Percentiles rank a stretch among this genome's conserved stretches.
phyloP scores from a whole-genome alignment of 306 rosid species.

The Castanopsis chinensis region DNA sequence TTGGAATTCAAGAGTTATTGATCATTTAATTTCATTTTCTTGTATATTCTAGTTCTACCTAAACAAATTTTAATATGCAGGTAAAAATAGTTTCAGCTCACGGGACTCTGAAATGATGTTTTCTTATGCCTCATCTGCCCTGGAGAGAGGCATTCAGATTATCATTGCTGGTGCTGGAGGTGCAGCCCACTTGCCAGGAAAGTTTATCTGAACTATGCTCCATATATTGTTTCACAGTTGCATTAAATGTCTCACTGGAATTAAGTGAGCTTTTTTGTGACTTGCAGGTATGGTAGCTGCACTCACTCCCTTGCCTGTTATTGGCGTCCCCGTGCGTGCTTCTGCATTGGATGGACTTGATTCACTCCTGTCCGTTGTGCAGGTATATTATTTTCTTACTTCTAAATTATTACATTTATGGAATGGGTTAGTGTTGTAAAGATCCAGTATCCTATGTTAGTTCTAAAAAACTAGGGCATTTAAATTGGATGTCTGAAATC shows the following conservation, averaged over 20 bases:
- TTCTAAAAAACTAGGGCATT: neutral
- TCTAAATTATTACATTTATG: neutral
- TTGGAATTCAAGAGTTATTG: neutral
- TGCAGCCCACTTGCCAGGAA: constrained; percentile 94
- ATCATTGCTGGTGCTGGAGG: constrained; percentile 98
- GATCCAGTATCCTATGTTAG: neutral
- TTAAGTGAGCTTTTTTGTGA: constrained; percentile 12
- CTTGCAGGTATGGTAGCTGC: constrained; percentile 92
- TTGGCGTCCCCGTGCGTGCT: constrained; percentile 92
- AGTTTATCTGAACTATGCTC: constrained; percentile 18
- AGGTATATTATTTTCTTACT: constrained; percentile 39
- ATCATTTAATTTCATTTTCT: neutral
- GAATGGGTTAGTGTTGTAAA: neutral
- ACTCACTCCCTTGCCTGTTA: constrained; percentile 67
- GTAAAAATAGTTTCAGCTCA: constrained; percentile 90
- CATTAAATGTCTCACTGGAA: constrained; percentile 4
- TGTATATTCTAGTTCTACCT: neutral
- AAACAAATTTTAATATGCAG: constrained; percentile 35
- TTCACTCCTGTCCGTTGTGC: constrained; percentile 84
- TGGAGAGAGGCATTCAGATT: constrained; percentile 64
- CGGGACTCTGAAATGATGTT: constrained; percentile 78
- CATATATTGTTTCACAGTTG: neutral
- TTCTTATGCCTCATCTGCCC: constrained; percentile 69
- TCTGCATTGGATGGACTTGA: constrained; percentile 77
- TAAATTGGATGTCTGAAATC: neutral